Base-by-base conservation (phyloP, 192 early-diverging fungal genomes). In the Coemansia sp. region DNA sequence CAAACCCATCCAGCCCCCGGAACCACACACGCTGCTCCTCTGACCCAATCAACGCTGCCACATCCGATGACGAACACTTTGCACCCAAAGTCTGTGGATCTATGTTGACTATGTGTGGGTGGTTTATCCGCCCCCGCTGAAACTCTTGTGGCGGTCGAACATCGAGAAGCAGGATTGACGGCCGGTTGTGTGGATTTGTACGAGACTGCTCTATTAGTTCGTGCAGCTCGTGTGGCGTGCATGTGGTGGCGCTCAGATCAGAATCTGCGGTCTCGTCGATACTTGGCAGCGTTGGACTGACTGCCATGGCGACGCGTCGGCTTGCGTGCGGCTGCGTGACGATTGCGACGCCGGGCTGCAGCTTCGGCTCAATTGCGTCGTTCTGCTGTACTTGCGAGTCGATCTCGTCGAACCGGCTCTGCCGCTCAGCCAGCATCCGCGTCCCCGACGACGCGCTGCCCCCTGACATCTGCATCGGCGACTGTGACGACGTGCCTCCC, bases 131-230 rank as follows among this genome's bases (percentile, higher is more conserved):
- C 2, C 89, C 91, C 57, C 76, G 79, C 1, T 76, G 74, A 72
- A 80, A 93, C 32, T 89, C 79, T 24, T 90, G 86, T 39, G 85
- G 84, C 32, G 85, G 84, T 12, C 94, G 84, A 10, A 94, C 84
- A 74, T 96, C 94, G 59, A 96, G 72, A 17, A 95, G 58, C 22
- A 96, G 60, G 5, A 91, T 51, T 11, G 72, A 75, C 0, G 84
- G 79, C n/a, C 63, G 64, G 8, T 68, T 73, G 45, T 41, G 37
- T 5, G 38, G 73, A 54, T 47, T 54, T 19, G 38, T 78, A 64
- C 17, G 62, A 24, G 58, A 88, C 35, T 54, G 81, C 75, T n/a
- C 71, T 32, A 47, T 66, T 48, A 79, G 48, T 19, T 15, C 15
- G 17, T 25, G 23, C 21, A 57, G 29, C 7, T 15, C 17, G 29